These are phyloP conservation scores for Asterella californica DNA, from an alignment of 225 moss, liverwort and hornwort species.

Conservation along the genomic window DNA sequence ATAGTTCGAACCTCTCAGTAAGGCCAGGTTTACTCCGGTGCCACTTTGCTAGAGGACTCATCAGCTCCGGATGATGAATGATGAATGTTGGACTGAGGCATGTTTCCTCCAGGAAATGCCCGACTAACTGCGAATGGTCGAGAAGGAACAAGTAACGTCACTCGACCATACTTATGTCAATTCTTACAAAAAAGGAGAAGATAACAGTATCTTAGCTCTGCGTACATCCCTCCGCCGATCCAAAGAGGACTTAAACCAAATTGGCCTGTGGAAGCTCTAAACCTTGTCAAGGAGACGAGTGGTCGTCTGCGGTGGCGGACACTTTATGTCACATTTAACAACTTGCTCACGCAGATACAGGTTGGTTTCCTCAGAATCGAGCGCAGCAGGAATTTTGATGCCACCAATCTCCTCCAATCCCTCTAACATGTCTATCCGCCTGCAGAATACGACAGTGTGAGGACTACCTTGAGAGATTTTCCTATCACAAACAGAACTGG, in stretches of 20 bases:
- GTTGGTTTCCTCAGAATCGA: constrained; percentile 77
- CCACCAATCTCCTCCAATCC: constrained; percentile 66
- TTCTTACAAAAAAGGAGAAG: not conserved
- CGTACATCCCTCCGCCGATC: not conserved
- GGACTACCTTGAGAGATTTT: not conserved
- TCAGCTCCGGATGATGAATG: constrained; percentile 82
- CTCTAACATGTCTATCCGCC: constrained; percentile 89
- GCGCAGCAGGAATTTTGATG: constrained; percentile 60
- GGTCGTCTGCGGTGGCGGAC: constrained; percentile 89
- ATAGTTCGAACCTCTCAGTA: constrained; percentile 94
- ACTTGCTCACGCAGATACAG: constrained; percentile 61
- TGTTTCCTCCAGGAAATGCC: constrained; percentile 89
- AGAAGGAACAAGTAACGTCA: not conserved
- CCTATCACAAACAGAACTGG: not conserved
- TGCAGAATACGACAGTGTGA: constrained; percentile 22
- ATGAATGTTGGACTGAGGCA: constrained; percentile 85
- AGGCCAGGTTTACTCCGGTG: constrained; percentile 86
- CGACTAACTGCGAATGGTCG: constrained; percentile 55
- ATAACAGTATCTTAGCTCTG: not conserved
- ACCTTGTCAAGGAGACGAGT: constrained; percentile 96
- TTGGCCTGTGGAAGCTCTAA: not conserved
- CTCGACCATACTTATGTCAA: not conserved
- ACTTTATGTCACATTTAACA: constrained; percentile 73
- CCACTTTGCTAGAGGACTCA: constrained; percentile 98
- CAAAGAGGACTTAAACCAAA: not conserved